These are phyloP conservation scores for Aspergillus persii DNA, from an alignment of 2,329 filamentous ascomycete species.

Conservation along the genomic window DNA sequence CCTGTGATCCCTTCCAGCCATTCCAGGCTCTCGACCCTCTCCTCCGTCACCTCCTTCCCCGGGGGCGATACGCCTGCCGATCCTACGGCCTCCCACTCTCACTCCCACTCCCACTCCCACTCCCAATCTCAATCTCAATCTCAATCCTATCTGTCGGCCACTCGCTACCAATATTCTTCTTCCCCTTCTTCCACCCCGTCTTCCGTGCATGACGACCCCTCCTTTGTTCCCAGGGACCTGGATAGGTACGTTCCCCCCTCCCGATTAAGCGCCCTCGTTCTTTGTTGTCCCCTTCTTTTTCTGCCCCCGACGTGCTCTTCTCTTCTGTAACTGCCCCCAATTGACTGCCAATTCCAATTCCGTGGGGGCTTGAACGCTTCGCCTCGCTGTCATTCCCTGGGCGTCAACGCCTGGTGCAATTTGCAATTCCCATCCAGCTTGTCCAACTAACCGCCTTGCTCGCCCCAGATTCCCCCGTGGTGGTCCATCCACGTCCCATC, in stretches of 20 bases:
- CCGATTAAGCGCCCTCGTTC: conserved; percentile 1
- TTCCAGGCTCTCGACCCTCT: conserved; percentile 21
- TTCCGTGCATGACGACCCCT: conserved; percentile 26
- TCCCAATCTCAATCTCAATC: neutral
- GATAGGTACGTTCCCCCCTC: conserved; percentile 36
- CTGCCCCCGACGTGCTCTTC: neutral
- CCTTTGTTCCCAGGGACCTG: conserved; percentile 36
- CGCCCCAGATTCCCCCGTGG: conserved; percentile 41
- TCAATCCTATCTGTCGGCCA: neutral
- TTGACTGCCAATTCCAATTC: neutral
- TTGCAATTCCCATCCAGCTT: neutral
- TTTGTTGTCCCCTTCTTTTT: conserved; percentile 2
- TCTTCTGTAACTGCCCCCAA: neutral
- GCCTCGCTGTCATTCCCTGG: conserved; percentile 7
- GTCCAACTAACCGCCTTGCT: conserved; percentile 25
- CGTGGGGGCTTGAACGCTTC: neutral
- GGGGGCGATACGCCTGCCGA: conserved; percentile 22
- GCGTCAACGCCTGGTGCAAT: neutral
- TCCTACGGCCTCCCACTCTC: conserved; percentile 6
- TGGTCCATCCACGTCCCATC: conserved; percentile 31
- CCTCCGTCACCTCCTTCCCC: conserved; percentile 24
- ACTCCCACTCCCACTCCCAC: neutral
- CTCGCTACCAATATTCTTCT: conserved; percentile 16
- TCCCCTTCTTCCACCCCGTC: conserved; percentile 24
- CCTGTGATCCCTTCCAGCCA: conserved; percentile 33